Percentiles rank a stretch among this genome's conserved stretches.
Evolutionary conservation across 2,329 filamentous ascomycete genomes (phyloP).

Genomic region (Pseudocercospora fuligena): DNA sequence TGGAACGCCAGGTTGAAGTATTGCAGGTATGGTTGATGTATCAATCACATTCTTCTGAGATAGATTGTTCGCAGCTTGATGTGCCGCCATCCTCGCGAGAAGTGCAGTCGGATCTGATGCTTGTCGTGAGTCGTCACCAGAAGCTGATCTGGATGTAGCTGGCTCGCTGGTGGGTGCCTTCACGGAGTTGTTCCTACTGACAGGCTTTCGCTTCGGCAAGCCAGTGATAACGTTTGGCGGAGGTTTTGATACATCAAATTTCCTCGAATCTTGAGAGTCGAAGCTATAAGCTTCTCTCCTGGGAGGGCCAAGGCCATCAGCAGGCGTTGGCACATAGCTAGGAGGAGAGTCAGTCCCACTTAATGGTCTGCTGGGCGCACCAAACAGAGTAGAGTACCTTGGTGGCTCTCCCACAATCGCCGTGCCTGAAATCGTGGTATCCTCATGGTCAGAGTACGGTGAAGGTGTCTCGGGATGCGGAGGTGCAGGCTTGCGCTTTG

Average conservation of each 20-base stretch:
- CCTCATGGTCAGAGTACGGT: slow-evolving; percentile 11
- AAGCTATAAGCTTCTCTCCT: slow-evolving; percentile 31
- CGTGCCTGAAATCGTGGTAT: slow-evolving; percentile 28
- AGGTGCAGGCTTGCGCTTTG: slow-evolving; percentile 49
- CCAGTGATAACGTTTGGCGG: slow-evolving; percentile 12
- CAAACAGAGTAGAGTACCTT: slow-evolving; percentile 51
- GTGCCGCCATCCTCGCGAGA: slow-evolving; percentile 30
- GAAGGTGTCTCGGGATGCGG: slow-evolving; percentile 37
- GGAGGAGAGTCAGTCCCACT: slow-evolving; percentile 45
- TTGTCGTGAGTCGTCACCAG: slow-evolving; percentile 8
- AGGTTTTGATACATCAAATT: slow-evolving; percentile 6
- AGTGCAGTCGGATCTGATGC: slow-evolving; percentile 23
- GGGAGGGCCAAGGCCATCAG: slow-evolving; percentile 46
- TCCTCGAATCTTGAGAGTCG: slow-evolving; percentile 13
- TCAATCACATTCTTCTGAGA: slow-evolving; percentile 20
- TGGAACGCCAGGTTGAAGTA: neutral
- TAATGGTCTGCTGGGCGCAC: slow-evolving; percentile 40
- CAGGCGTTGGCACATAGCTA: slow-evolving; percentile 46
- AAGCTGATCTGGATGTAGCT: neutral
- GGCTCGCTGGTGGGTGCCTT: slow-evolving; percentile 12
- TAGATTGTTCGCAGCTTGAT: slow-evolving; percentile 28
- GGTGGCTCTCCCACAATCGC: slow-evolving; percentile 47
- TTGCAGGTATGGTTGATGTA: slow-evolving; percentile 15
- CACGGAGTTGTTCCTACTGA: slow-evolving; percentile 20
- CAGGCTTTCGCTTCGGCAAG: slow-evolving; percentile 23